Evolutionary conservation across 257 asterid genomes (phyloP), one percentile per base, ranked within the genome.

Genomic region (Ehretia macrophylla): DNA sequence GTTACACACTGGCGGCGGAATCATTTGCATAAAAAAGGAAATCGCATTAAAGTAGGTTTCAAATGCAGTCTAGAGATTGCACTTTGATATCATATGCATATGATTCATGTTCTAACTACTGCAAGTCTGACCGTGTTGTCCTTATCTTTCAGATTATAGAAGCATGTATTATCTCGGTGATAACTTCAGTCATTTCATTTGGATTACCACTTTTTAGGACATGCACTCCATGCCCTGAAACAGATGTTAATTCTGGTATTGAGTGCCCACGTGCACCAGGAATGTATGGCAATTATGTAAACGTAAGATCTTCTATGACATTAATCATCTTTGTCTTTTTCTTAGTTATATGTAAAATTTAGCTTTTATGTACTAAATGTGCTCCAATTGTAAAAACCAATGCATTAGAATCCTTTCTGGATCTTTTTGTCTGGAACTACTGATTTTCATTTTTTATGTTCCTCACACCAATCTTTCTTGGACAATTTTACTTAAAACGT

Each of bases 201-300:
- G 99, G 97, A 58, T 77, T 93, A 57, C 99, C 99, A 48, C 88
- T 89, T 68, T 83, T 89, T 62, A 82, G 78, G 77, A 80, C 73
- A 70, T 93, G 99, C 83, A 89, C 96, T 50, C 86, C 96, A 20
- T 86, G 99, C 79, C 99, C 99, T 40, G 99, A 85, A 65, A 71
- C 83, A 51, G 92, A 87, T 70, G 71, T 78, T 54, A 73, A 64
- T 71, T 76, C 96, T 62, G 88, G 97, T 66, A 81, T 93, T 67
- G 99, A 93, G 77, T 93, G 99, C 74, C 99, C 99, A 16, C 96
- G 90, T 21, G 91, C 96, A 38, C 96, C 96, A 20, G 99, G 99
- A 67, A 93, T 89, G 97, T 86, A 86, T 58, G 99, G 99, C 51
- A 93, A 93, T 65, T 93, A 93, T 66, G 99, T 93, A 58, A 93